A percentile compares a stretch with the other conserved stretches of the same genome.
Conservation (phyloP, 2,329 filamentous ascomycete genomes). For the Claviceps sp. region DNA sequence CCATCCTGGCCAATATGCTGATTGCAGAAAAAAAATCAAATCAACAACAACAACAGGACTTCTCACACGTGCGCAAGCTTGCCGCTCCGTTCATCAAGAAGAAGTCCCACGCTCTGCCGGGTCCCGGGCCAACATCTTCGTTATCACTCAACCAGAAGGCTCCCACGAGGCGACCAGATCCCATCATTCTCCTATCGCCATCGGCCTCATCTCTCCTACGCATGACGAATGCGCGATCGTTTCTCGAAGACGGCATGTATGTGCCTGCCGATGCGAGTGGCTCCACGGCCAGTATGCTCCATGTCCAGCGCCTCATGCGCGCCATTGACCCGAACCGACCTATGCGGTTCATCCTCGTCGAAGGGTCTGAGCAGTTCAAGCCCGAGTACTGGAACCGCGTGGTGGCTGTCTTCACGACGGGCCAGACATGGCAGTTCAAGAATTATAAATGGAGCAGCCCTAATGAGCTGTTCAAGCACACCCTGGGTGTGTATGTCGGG, state of each 20-base stretch:
- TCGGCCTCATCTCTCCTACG: conserved; percentile 89
- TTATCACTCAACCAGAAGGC: conserved; percentile 41
- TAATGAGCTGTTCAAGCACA: conserved; percentile 77
- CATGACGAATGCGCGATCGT: conserved; percentile 90
- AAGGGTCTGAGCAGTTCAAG: conserved; percentile 87
- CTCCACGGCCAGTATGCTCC: conserved; percentile 64
- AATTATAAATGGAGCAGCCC: conserved; percentile 92
- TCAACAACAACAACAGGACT: conserved; percentile 48
- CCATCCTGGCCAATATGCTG: too few species aligned
- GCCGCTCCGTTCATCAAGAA: conserved; percentile 62
- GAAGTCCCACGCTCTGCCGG: conserved; percentile 32
- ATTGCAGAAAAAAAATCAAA: not conserved
- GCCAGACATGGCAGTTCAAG: conserved; percentile 97
- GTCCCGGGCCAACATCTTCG: conserved; percentile 27
- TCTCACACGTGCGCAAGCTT: conserved; percentile 81
- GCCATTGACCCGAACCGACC: conserved; percentile 56
- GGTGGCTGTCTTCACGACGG: conserved; percentile 93
- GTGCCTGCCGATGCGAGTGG: conserved; percentile 57
- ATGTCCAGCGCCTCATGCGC: conserved; percentile 67
- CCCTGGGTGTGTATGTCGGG: conserved; percentile 76
- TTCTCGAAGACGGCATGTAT: conserved; percentile 77
- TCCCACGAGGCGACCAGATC: conserved; percentile 46
- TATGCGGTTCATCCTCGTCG: conserved; percentile 89
- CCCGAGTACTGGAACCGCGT: conserved; percentile 95
- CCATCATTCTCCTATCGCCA: conserved; percentile 93